Evolutionary conservation across 169 alveolate species (phyloP).

Genomic region (Cardiosporidium cionae): DNA sequence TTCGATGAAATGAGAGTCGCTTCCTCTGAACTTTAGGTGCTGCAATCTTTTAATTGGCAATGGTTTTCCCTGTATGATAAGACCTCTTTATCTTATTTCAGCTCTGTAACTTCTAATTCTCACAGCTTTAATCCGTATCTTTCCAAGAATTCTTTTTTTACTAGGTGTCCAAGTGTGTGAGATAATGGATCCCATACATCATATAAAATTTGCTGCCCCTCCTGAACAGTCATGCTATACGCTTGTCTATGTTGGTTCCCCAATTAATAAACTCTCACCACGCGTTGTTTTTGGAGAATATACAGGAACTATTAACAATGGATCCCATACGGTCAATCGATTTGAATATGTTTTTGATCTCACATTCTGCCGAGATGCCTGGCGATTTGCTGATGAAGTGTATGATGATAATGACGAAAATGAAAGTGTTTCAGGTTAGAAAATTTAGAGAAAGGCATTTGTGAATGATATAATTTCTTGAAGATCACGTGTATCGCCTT

Average conservation of each 20-base stretch:
- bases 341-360: conserved; percentile 72
- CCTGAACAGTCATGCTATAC: conserved; percentile 68
- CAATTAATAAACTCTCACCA: conserved; percentile 33
- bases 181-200: conserved; percentile 67
- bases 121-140: too few relatives aligned
- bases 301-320: conserved; percentile 67
- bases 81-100: too few relatives aligned
- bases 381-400: conserved; percentile 60
- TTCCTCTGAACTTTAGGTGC: too few relatives aligned
- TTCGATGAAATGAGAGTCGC: too few relatives aligned
- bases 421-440: not conserved
- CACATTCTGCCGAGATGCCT: conserved; percentile 58
- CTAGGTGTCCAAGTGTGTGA: conserved; percentile 61
- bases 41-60: too few relatives aligned
- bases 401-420: conserved; percentile 49
- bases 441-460: too few relatives aligned
- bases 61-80: too few relatives aligned
- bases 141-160: too few relatives aligned
- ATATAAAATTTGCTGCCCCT: conserved; percentile 71
- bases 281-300: conserved; percentile 70
- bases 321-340: conserved; percentile 27
- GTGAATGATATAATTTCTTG: too few relatives aligned
- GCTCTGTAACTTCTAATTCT: too few relatives aligned
- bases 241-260: conserved; percentile 66
- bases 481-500: too few relatives aligned